These are phyloP conservation scores for Phytophthora multivora DNA, from an alignment of 352 stramenopile genomes.

Conservation along the genomic window DNA sequence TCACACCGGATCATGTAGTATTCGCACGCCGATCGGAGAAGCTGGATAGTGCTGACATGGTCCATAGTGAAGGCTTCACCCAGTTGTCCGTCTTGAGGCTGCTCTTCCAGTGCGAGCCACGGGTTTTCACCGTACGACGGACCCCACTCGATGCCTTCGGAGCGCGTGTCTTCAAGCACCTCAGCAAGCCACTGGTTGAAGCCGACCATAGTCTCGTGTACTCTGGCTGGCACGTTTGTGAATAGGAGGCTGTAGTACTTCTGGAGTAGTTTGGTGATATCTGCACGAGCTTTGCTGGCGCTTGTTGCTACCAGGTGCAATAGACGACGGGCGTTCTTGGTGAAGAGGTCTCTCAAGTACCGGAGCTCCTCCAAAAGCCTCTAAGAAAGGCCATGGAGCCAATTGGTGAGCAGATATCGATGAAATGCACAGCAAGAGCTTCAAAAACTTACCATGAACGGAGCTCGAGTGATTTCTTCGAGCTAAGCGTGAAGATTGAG, in stretches of 20 bases:
- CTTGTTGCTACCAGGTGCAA: conserved; percentile 21
- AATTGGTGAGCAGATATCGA: neutral
- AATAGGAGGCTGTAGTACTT: conserved; percentile 24
- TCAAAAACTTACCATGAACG: conserved; percentile 25
- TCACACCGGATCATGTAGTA: conserved; percentile 34
- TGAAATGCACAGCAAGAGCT: neutral
- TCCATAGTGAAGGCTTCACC: conserved; percentile 13
- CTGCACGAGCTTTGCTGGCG: conserved; percentile 1
- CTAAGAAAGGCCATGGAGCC: conserved; percentile 14
- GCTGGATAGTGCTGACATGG: conserved; percentile 19
- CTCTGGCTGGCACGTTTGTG: conserved; percentile 8
- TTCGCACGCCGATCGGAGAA: conserved; percentile 33
- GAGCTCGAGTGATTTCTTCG: conserved; percentile 5
- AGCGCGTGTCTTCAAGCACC: conserved; percentile 22
- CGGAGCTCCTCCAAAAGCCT: conserved; percentile 26
- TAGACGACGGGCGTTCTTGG: conserved; percentile 24
- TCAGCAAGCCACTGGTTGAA: conserved; percentile 41
- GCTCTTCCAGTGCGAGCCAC: conserved; percentile 27
- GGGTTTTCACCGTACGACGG: conserved; percentile 20
- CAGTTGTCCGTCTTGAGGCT: conserved; percentile 8
- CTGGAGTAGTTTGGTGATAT: conserved; percentile 17
- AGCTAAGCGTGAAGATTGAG: conserved; percentile 4
- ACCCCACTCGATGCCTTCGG: conserved; percentile 26
- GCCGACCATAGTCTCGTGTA: conserved; percentile 29
- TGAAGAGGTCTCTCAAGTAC: conserved; percentile 22